These are phyloP conservation scores for Fusarium penzigii DNA, from an alignment of 2,329 filamentous ascomycete species.

Conservation along the genomic window DNA sequence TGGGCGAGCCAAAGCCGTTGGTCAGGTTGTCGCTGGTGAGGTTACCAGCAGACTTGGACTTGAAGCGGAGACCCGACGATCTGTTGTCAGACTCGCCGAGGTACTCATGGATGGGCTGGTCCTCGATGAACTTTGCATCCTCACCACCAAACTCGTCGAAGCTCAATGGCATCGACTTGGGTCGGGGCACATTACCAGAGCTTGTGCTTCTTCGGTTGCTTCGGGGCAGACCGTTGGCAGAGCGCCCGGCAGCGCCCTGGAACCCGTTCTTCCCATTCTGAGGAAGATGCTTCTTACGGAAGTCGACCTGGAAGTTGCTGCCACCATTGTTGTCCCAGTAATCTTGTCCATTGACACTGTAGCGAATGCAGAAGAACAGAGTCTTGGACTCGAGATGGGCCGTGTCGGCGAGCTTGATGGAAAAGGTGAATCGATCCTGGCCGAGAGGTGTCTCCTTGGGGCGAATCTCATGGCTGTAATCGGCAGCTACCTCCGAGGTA, in stretches of 20 bases:
- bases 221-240: conserved; percentile 61
- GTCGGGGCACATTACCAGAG: conserved; percentile 42
- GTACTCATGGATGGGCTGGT: conserved; percentile 61
- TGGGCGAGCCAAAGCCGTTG: conserved; percentile 53
- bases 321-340: conserved; percentile 93
- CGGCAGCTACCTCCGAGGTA: conserved; percentile 88
- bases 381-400: conserved; percentile 92
- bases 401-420: conserved; percentile 87
- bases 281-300: conserved; percentile 73
- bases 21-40: conserved; percentile 64
- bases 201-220: conserved; percentile 59
- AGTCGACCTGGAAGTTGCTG: conserved; percentile 93
- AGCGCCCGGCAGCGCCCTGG: conserved; percentile 51
- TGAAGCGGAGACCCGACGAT: conserved; percentile 64
- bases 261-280: conserved; percentile 58
- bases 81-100: conserved; percentile 62
- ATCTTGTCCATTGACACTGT: conserved; percentile 79
- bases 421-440: conserved; percentile 90
- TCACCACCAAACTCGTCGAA: conserved; percentile 70
- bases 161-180: conserved; percentile 57
- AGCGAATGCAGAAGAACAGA: conserved; percentile 87
- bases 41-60: conserved; percentile 65
- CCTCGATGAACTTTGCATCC: conserved; percentile 58
- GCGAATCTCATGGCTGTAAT: conserved; percentile 78
- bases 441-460: conserved; percentile 65